These are phyloP conservation scores for Oryza brachyantha DNA, from an alignment of 176 grass and related monocot species.

Conservation along the genomic window DNA sequence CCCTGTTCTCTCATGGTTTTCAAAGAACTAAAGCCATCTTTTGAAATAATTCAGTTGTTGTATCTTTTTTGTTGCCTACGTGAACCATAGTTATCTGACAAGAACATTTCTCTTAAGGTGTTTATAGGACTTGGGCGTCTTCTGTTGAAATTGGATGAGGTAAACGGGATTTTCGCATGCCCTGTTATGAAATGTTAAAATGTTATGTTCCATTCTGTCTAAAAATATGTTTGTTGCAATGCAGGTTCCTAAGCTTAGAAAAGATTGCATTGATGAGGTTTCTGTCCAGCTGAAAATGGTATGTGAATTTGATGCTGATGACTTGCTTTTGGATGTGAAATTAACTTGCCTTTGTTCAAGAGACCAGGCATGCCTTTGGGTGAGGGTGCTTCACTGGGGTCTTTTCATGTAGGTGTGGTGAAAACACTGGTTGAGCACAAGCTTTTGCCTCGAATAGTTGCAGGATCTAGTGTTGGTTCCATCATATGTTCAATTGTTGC, in stretches of 20 bases:
- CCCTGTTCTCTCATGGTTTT: no score
- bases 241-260: constrained; percentile 86
- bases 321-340: constrained; percentile 85
- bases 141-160: no score
- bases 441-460: constrained; percentile 83
- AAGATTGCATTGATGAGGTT: constrained; percentile 95
- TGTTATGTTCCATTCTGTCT: not conserved
- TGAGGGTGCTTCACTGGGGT: constrained; percentile 88
- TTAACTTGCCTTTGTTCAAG: constrained; percentile 94
- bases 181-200: no score
- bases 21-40: no score
- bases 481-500: constrained; percentile 86
- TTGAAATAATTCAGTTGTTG: no score
- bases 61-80: no score
- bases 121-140: no score
- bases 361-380: constrained; percentile 96
- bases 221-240: not conserved
- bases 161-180: no score
- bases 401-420: constrained; percentile 92
- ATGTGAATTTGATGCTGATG: constrained; percentile 78
- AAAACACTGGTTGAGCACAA: constrained; percentile 91
- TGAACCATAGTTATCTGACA: no score
- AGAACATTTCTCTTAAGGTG: no score
- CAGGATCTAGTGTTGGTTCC: constrained; percentile 95
- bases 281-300: constrained; percentile 88